Evolutionary conservation across 1,284 basidiomycete genomes (phyloP), one percentile per base, ranked within the genome.

Genomic region (Prillingera fragicola): DNA sequence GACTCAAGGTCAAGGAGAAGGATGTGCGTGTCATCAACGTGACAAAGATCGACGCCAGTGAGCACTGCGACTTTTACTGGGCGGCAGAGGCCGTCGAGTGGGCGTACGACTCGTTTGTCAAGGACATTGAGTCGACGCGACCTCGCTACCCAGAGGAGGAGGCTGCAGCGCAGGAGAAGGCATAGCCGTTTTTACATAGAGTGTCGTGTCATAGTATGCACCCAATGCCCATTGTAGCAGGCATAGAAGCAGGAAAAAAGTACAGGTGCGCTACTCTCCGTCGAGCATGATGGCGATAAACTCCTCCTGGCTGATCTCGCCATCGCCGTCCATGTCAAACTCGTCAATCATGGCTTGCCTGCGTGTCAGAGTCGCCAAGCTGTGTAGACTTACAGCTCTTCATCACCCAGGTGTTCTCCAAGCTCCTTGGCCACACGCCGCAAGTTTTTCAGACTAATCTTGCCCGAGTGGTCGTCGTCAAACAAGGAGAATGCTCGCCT

Each of bases 311-410:
- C 84, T 91, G 67, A 98, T 98, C 74, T 94, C 92, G 18, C 92
- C 91, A 61, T 99, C 94, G 69, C 94, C 86, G 74, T 99, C 94
- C 27, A 99, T 80, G 71, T 99, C 94, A 64, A 99, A 99, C 74
- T 99, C 95, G 63, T 98, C 95, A 63, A 99, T 99, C 94, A 99
- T 99, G 17, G 94, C 95, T 82, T 96, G 89, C 56, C 92, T 97
- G 62, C 38, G 21, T n/a, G 21, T 13, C 14, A 33, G 9, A 25
- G 33, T 22, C n/a, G 21, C 15, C 14, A 19, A n/a, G 28, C 39
- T 24, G 5, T 41, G 15, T 12, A 42, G 8, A 80, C 91, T 71
- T 70, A 96, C 91, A 98, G 75, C 64, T 98, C 95, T 54, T 98
- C 94, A 55, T 97, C 95, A 60, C 94, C 91, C 52, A 99, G 73